phyloP scores from a whole-genome alignment of 2,329 filamentous ascomycete species.

The Beauveria medogensis region DNA sequence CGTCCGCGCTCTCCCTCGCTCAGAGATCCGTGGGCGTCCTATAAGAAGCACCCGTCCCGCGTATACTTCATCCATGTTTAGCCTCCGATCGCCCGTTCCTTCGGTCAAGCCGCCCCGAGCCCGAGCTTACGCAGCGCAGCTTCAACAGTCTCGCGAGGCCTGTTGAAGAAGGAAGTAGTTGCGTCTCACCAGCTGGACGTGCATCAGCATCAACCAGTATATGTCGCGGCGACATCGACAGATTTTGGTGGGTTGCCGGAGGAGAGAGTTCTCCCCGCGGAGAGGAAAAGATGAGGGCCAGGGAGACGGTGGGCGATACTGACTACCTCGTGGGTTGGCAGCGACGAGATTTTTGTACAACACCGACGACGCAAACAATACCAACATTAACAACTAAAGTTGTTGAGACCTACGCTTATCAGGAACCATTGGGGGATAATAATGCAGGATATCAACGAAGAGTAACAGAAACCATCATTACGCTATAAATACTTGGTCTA shows the following conservation, averaged over 20 bases:
- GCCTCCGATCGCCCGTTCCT: background rate
- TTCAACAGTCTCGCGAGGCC: background rate
- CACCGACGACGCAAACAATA: background rate
- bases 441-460: background rate
- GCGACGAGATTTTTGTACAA: background rate
- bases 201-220: background rate
- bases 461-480: background rate
- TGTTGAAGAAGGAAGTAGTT: background rate
- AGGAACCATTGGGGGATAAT: background rate
- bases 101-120: background rate
- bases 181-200: background rate
- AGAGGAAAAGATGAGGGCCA: background rate
- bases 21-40: background rate
- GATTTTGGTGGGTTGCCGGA: background rate
- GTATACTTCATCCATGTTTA: background rate
- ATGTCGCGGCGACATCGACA: background rate
- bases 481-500: slow-evolving; percentile 5
- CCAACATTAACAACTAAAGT: background rate
- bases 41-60: background rate
- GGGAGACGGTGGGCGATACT: background rate
- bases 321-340: background rate
- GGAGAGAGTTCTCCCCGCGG: background rate
- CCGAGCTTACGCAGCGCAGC: background rate
- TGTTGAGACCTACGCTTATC: too few relatives aligned
- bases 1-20: background rate